Percentiles rank a stretch among this genome's conserved stretches.
Evolutionary conservation across 2,329 filamentous ascomycete species (phyloP).

Genomic region (Periconia sp.): DNA sequence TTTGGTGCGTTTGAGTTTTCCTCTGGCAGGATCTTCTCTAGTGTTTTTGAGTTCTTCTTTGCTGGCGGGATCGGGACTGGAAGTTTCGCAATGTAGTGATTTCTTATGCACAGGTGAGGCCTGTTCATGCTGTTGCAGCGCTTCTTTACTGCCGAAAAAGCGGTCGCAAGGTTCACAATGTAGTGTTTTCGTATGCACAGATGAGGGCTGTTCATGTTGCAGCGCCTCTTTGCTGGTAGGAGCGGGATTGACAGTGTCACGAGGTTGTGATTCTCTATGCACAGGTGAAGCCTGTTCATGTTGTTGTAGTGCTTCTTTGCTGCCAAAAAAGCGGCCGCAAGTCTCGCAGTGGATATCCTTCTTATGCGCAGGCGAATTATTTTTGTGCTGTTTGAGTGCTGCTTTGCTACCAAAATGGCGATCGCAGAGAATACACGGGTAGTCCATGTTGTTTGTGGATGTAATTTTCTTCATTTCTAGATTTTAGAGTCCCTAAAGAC

Average conservation of each 20-base stretch:
- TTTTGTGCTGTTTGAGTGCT: conserved; percentile 4
- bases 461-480: too few species aligned
- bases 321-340: conserved; percentile 5
- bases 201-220: conserved; percentile 7
- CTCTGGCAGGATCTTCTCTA: too few species aligned
- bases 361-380: conserved; percentile 5
- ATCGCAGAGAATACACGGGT: conserved; percentile 3
- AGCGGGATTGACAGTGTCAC: too few species aligned
- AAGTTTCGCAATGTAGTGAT: too few species aligned
- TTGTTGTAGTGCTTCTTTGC: conserved; percentile 1
- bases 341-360: conserved; percentile 7
- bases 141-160: conserved; percentile 2
- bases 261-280: too few species aligned
- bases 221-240: too few species aligned
- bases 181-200: conserved; percentile 3
- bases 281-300: neutral
- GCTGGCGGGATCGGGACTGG: too few species aligned
- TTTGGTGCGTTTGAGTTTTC: too few species aligned
- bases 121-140: conserved; percentile 2
- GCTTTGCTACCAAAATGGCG: conserved; percentile 2
- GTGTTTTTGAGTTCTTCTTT: too few species aligned
- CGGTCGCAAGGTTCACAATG: conserved; percentile 8
- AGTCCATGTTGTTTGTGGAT: neutral
- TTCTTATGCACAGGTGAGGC: too few species aligned
- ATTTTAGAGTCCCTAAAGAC: too few species aligned